Percentiles rank a stretch among this genome's conserved stretches.
These are phyloP conservation scores for Cystobasidium onofrii DNA, from an alignment of 768 basidiomycete genomes.

Conservation along the genomic window DNA sequence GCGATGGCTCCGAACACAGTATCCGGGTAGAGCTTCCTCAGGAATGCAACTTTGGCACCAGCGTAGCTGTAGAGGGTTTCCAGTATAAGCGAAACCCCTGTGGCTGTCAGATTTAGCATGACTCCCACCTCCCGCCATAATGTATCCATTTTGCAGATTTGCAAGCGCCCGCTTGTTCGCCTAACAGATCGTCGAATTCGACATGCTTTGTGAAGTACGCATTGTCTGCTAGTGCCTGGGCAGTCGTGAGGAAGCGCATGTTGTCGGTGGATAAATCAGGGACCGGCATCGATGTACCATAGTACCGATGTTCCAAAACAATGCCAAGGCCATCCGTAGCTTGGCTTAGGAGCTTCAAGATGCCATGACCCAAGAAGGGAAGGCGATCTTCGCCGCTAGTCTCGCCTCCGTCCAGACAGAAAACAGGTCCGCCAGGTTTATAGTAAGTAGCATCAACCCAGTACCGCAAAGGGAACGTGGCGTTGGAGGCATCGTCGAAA, in stretches of 20 bases:
- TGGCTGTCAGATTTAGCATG: slow-evolving; percentile 5
- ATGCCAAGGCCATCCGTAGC: slow-evolving; percentile 81
- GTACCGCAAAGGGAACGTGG: slow-evolving; percentile 77
- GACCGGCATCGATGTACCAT: slow-evolving; percentile 51
- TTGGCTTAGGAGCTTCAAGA: slow-evolving; percentile 72
- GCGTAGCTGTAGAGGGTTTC: slow-evolving; percentile 75
- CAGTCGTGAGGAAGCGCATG: slow-evolving; percentile 74
- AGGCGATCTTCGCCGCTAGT: slow-evolving; percentile 61
- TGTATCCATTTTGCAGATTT: slow-evolving; percentile 48
- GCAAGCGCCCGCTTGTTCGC: slow-evolving; percentile 39
- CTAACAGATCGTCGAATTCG: slow-evolving; percentile 60
- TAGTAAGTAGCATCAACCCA: slow-evolving; percentile 85
- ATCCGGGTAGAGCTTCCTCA: slow-evolving; percentile 76
- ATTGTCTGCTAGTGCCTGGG: slow-evolving; percentile 79
- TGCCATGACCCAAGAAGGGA: slow-evolving; percentile 65
- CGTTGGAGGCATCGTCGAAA: slow-evolving; percentile 44
- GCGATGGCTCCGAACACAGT: slow-evolving; percentile 85
- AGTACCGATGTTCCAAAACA: slow-evolving; percentile 53
- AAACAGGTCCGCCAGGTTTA: slow-evolving; percentile 66
- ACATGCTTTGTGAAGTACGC: slow-evolving; percentile 81
- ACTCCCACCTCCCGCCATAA: slow-evolving; percentile 64
- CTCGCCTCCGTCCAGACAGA: slow-evolving; percentile 87
- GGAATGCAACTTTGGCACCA: slow-evolving; percentile 85
- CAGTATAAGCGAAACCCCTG: no score
- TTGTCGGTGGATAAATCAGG: slow-evolving; percentile 26